Evolutionary conservation across 768 basidiomycete species (phyloP), one percentile per base, ranked within the genome.

Genomic region (Mycena rebaudengoi): DNA sequence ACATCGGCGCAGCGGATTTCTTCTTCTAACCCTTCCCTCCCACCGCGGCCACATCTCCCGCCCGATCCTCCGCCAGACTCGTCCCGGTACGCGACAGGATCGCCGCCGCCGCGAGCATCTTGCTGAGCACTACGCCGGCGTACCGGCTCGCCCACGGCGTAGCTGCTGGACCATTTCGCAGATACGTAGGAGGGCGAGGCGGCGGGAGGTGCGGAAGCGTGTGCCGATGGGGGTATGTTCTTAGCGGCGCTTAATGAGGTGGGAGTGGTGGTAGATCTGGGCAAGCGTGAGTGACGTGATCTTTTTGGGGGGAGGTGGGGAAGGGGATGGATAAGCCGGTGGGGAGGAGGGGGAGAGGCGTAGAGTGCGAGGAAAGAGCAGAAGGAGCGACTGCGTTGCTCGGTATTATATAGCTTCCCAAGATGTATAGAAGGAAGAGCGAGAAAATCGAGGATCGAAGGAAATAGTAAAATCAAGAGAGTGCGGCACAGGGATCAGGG

Each of bases 231-330:
- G 93, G 32, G 92, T 94, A 72, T 96, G 94, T 73, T 98, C 96
- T 96, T 96, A 99, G 28, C 96, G 91, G 73, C 98, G 96, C 76
- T 99, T 99, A 76, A 96, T 92, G 45, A 99, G 82, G 76, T 96
- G 98, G 14, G 92, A 94, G 77, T 98, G 96, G 53, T 91, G 88
- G 75, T 93, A 94, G 29, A 92, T 87, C 91, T 92, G 37, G 41
- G 54, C 12, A 28, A n/a, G 26, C 43, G 32, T n/a, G n/a, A 60
- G 23, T 33, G 23, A 35, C n/a, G n/a, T n/a, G n/a, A n/a, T n/a
- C n/a, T n/a, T n/a, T n/a, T n/a, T n/a, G n/a, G n/a, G n/a, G n/a
- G n/a, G n/a, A n/a, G n/a, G n/a, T n/a, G n/a, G n/a, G n/a, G n/a
- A n/a, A n/a, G n/a, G n/a, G n/a, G n/a, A n/a, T n/a, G n/a, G n/a